Evolutionary conservation across 2,329 filamentous ascomycete species (phyloP).

Genomic region (Parafenestella ontariensis): DNA sequence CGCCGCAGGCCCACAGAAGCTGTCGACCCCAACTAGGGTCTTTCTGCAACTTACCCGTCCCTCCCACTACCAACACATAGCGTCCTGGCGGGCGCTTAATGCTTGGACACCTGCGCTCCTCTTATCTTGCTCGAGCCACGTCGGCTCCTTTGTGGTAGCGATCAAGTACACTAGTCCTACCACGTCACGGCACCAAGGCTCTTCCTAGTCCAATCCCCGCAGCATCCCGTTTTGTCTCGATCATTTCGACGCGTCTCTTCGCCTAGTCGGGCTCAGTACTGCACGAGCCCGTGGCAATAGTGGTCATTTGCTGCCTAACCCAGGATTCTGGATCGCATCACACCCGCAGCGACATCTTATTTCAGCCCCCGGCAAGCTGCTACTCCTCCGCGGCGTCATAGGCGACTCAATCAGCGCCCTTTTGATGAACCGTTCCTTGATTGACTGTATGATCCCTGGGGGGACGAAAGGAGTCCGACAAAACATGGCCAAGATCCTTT

Average conservation of each 20-base stretch:
- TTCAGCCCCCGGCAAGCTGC: constrained; percentile 4
- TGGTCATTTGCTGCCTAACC: constrained; percentile 21
- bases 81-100: constrained; percentile 28
- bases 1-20: neutral
- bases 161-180: constrained; percentile 13
- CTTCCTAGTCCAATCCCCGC: constrained; percentile 11
- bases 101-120: constrained; percentile 22
- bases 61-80: constrained; percentile 18
- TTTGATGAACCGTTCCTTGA: neutral
- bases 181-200: constrained; percentile 13
- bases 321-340: constrained; percentile 13
- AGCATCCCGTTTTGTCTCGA: constrained; percentile 13
- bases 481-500: neutral
- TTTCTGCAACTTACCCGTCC: constrained; percentile 7
- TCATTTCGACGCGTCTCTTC: constrained; percentile 18
- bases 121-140: constrained; percentile 26
- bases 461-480: neutral
- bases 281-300: constrained; percentile 11
- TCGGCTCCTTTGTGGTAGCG: constrained; percentile 16
- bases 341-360: constrained; percentile 11
- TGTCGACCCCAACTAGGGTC: neutral
- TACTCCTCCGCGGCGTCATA: constrained; percentile 4
- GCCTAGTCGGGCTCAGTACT: constrained; percentile 8
- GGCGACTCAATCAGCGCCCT: constrained; percentile 7
- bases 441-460: neutral